Percentiles rank a stretch among this genome's conserved stretches.
Conservation (phyloP, 768 basidiomycete species). For the Amanita molliuscula region DNA sequence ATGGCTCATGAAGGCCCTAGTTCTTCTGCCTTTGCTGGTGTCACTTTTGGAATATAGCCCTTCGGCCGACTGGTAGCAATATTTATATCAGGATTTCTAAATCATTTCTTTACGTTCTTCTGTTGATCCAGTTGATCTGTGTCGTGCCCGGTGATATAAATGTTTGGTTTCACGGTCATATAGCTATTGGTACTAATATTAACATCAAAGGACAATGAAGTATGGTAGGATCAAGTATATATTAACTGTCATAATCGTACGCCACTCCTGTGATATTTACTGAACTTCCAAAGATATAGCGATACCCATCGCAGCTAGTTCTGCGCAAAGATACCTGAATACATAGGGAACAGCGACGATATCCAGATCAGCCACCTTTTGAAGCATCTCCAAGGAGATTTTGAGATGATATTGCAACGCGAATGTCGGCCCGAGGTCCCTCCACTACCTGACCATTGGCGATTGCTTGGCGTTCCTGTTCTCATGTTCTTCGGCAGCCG, state of each 20-base stretch:
- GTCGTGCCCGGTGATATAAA: neutral
- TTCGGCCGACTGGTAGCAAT: no score
- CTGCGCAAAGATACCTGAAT: slow-evolving; percentile 89
- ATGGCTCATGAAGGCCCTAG: neutral
- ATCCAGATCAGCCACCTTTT: slow-evolving; percentile 81
- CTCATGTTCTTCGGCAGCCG: slow-evolving; percentile 55
- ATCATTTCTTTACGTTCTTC: neutral
- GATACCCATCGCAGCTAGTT: slow-evolving; percentile 98
- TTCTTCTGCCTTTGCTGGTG: no score
- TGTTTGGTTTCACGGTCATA: neutral
- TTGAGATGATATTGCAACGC: slow-evolving; percentile 55
- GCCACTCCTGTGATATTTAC: slow-evolving; percentile 18
- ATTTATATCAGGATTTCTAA: neutral
- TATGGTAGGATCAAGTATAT: neutral
- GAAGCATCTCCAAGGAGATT: slow-evolving; percentile 49
- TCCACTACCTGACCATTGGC: slow-evolving; percentile 43
- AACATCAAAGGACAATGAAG: neutral
- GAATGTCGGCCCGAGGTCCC: slow-evolving; percentile 38
- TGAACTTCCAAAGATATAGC: slow-evolving; percentile 74
- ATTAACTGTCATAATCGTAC: neutral
- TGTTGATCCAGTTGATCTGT: neutral
- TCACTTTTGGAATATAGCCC: no score
- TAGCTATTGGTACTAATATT: neutral
- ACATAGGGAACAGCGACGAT: slow-evolving; percentile 94
- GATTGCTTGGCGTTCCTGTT: slow-evolving; percentile 46